Evolutionary conservation across 1,284 basidiomycete genomes (phyloP).

Genomic region (Ustilago xerochloae): DNA sequence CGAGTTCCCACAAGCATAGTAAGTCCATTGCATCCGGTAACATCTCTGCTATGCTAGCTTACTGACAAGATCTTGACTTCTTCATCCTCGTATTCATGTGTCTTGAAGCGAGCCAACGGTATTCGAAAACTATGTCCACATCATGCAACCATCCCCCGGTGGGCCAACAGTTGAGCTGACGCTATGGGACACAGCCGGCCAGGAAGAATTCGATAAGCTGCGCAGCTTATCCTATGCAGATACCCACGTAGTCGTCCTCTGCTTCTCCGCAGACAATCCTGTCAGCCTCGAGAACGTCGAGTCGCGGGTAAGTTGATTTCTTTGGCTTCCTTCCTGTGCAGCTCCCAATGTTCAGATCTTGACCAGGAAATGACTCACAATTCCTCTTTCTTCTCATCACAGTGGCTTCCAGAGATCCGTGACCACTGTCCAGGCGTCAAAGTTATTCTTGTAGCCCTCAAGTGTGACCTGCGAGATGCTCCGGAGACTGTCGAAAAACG

Average conservation of each 20-base stretch:
- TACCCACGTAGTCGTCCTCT: conserved; percentile 77
- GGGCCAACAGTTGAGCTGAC: conserved; percentile 87
- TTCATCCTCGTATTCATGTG: background rate
- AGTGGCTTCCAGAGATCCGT: conserved; percentile 87
- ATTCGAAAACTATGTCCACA: conserved; percentile 86
- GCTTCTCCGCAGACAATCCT: conserved; percentile 70
- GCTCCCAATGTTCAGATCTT: too few species aligned
- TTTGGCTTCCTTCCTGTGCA: background rate
- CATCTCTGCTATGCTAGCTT: background rate
- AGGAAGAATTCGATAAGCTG: conserved; percentile 94
- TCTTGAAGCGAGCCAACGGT: conserved; percentile 64
- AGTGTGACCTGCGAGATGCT: conserved; percentile 92
- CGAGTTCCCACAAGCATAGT: conserved; percentile 53
- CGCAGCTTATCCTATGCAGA: conserved; percentile 92
- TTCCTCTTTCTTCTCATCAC: background rate
- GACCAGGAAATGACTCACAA: background rate
- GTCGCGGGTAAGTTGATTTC: conserved; percentile 76
- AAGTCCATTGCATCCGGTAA: background rate
- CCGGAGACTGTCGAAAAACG: conserved; percentile 73
- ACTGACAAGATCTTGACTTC: background rate
- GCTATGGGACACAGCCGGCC: conserved; percentile 96
- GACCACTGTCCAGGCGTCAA: conserved; percentile 94
- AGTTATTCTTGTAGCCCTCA: conserved; percentile 76
- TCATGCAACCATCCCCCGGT: conserved; percentile 69
- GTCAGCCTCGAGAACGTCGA: conserved; percentile 86